Conservation (phyloP, 2,329 filamentous ascomycete genomes). For the Cladosporium sphaerospermum region DNA sequence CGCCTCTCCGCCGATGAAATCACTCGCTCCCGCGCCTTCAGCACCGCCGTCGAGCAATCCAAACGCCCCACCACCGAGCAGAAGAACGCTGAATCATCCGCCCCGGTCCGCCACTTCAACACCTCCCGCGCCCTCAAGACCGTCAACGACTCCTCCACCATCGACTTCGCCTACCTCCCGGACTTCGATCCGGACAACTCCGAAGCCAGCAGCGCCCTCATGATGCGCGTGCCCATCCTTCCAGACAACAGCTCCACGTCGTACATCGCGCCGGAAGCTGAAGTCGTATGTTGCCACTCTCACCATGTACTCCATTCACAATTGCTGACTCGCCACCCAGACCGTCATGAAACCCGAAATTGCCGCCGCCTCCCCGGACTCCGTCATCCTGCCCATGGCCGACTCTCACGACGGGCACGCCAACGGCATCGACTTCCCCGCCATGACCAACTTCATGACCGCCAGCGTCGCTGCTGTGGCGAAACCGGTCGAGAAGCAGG, state of each 20-base stretch:
- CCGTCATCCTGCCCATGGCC: slow-evolving; percentile 49
- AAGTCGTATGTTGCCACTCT: slow-evolving; percentile 15
- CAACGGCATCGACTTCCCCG: slow-evolving; percentile 51
- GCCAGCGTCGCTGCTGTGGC: slow-evolving; percentile 33
- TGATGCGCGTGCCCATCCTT: slow-evolving; percentile 29
- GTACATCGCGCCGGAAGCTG: slow-evolving; percentile 17
- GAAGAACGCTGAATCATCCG: slow-evolving; percentile 19
- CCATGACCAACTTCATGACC: slow-evolving; percentile 46
- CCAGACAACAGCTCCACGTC: slow-evolving; percentile 20
- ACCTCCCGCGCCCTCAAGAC: slow-evolving; percentile 52
- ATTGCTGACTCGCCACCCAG: slow-evolving; percentile 2
- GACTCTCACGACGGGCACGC: slow-evolving; percentile 53
- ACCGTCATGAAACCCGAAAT: slow-evolving; percentile 53
- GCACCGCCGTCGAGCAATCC: slow-evolving; percentile 46
- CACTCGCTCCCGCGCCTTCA: slow-evolving; percentile 48
- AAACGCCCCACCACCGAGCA: slow-evolving; percentile 31
- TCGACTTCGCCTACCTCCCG: slow-evolving; percentile 59
- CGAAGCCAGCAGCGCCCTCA: slow-evolving; percentile 14
- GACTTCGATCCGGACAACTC: slow-evolving; percentile 33
- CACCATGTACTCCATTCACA: too few relatives aligned
- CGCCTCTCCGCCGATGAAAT: slow-evolving; percentile 49
- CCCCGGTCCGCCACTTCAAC: slow-evolving; percentile 52
- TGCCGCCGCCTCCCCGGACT: slow-evolving; percentile 45
- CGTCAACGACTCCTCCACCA: slow-evolving; percentile 52
- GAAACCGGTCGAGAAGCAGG: slow-evolving; percentile 34